Evolutionary conservation across 208 protist species (phyloP).

Genomic region (Herpetomonas tarakana): DNA sequence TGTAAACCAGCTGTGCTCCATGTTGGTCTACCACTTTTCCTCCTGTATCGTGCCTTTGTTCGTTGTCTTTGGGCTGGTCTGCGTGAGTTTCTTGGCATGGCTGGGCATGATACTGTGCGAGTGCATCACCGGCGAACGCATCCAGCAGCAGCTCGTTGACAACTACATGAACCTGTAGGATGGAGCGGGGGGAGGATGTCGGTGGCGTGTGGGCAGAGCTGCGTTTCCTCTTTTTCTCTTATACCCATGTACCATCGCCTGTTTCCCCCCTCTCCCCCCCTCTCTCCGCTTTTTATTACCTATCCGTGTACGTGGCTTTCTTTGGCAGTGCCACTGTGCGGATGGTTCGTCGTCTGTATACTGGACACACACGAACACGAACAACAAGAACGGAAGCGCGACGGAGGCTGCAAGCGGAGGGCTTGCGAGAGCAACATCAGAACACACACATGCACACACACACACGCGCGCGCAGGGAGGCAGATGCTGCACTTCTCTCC

Average conservation of each 20-base stretch:
- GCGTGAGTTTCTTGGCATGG: constrained; percentile 36
- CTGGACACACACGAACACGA: too few relatives aligned
- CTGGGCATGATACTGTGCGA: constrained; percentile 27
- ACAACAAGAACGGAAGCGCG: too few relatives aligned
- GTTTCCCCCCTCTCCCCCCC: neutral
- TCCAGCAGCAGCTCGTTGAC: constrained; percentile 32
- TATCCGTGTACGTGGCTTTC: too few relatives aligned
- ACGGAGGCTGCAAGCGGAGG: too few relatives aligned
- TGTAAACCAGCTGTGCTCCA: constrained; percentile 11
- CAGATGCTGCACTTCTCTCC: neutral
- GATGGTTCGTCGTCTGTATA: too few relatives aligned
- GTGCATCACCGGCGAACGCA: constrained; percentile 21
- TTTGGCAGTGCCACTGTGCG: too few relatives aligned
- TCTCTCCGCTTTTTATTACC: too few relatives aligned
- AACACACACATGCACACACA: neutral
- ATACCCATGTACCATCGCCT: neutral
- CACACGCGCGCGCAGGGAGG: constrained; percentile 2
- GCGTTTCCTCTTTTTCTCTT: neutral
- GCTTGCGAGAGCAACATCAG: too few relatives aligned
- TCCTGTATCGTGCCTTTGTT: constrained; percentile 31
- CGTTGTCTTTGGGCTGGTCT: constrained; percentile 39
- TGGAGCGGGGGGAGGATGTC: neutral
- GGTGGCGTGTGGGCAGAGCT: neutral
- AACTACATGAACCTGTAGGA: constrained; percentile 30
- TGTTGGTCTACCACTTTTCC: constrained; percentile 22